Base-by-base conservation (phyloP, 1,284 basidiomycete species). In the Cutaneotrichosporon cutaneum region DNA sequence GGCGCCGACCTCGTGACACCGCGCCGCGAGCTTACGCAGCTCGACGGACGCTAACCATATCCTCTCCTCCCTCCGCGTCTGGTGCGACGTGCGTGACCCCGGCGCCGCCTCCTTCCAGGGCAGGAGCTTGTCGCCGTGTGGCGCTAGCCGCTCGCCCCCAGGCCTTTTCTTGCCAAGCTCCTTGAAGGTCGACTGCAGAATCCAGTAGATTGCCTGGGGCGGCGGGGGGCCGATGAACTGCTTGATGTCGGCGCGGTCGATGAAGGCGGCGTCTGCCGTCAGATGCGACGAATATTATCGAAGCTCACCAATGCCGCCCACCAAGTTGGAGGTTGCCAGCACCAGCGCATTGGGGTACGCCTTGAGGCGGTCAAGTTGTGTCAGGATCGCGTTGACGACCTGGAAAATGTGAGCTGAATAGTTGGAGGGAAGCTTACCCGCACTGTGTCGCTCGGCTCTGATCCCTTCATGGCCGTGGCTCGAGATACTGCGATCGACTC, bases 271-370 rank as follows among this genome's bases (percentile, higher is more conserved):
- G 74, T 99, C 95, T 95, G 69, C 5, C 13, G 36, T 36, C 6
- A 54, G 53, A 30, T 39, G 2, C n/a, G 27, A 0, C 7, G 16
- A 16, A 50, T n/a, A 24, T 11, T 4, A 22, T 6, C 2, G 16
- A 0, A 42, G 71, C 83, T 58, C 68, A 93, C 93, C 94, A 64
- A 99, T 99, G 0, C 94, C 91, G 70, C 92, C 90, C 0, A 89
- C 88, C 7, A 99, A 85, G 77, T 99, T 99, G 62, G 92, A 96
- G 0, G 96, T 99, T 0, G 96, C 90, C 87, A 99, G 90, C 33
- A 99, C 88, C 14, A 99, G 82, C 3, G 94, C 93, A 72, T 99
- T 99, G 79, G 91, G 94, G 64, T 87, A 85, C 66, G 90, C 87
- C 76, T 92, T 94, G 18, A 99, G 83, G 78, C 95, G 96, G 82